Base-by-base conservation (phyloP, 257 asterid species). In the Gentiana macrophylla region DNA sequence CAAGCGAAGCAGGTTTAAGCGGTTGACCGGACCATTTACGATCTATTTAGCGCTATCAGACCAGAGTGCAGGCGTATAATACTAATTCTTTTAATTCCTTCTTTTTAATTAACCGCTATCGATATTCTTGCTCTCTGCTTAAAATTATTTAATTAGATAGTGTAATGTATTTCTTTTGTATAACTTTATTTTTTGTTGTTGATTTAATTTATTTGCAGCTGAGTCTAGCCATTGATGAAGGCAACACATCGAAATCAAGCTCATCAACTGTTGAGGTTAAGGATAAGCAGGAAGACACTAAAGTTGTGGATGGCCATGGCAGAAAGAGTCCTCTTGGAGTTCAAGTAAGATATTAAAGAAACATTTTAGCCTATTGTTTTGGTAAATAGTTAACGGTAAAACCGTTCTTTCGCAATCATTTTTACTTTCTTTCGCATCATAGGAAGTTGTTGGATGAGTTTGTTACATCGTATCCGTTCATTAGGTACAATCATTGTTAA, bases 161-260 rank as follows among this genome's bases (percentile, higher is more conserved):
- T 1, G 36, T 49, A 35, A 24, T 4, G 12, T 12, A 43, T 38
- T 0, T 34, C 10, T 1, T 24, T 15, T 1, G 7, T 4, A 4
- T 3, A 4, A n/a, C 3, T 0, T 0, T 24, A 24, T 50, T 5
- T 5, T 56, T 49, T 4, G 5, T 38, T 8, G 24, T 12, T 2
- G 9, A 12, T 66, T 52, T 2, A 41, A 12, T 66, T 52, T 35
- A 4, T 7, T 24, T 50, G 72, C 76, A 84, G 89, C 55, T 79
- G 74, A 76, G 81, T 70, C 58, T 78, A 58, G 92, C 72, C 41
- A 73, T 81, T 63, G 79, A 72, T 32, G 79, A 77, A 72, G 77
- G 63, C 35, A 81, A 67, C 79, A 81, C 86, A 4, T 73, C 95
- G 12, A 84, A 76, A 63, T 77, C 84, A 6, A 81, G 85, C 67